phyloP scores from a whole-genome alignment of 2,329 filamentous ascomycete genomes.

The Ramularia endophylla region DNA sequence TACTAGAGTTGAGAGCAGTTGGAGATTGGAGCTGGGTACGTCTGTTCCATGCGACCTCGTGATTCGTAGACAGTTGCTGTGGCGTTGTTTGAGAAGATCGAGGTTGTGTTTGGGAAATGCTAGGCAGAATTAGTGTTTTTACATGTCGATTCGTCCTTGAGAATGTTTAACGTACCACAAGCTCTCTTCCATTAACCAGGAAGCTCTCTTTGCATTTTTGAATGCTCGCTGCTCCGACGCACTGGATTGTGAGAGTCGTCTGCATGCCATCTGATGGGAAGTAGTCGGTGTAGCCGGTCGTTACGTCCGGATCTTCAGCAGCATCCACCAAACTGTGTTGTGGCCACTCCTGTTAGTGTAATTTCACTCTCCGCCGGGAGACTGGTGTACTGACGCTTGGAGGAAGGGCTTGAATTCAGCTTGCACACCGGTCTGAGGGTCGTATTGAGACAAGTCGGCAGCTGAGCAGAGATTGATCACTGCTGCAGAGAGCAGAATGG shows the following conservation, averaged over 20 bases:
- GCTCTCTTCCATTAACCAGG: conserved; percentile 1
- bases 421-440: too few species aligned
- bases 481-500: too few species aligned
- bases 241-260: conserved; percentile 8
- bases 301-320: conserved; percentile 4
- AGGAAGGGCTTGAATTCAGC: not conserved
- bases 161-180: conserved; percentile 4
- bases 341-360: too few species aligned
- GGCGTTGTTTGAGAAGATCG: conserved; percentile 1
- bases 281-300: conserved; percentile 10
- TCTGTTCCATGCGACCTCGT: conserved; percentile 6
- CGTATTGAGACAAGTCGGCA: too few species aligned
- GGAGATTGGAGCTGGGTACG: not conserved
- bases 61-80: conserved; percentile 7
- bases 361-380: too few species aligned
- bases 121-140: not conserved
- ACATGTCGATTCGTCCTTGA: too few species aligned
- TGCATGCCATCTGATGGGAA: conserved; percentile 8
- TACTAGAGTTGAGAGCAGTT: conserved; percentile 12
- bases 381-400: not conserved
- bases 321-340: conserved; percentile 4
- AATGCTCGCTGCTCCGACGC: conserved; percentile 3
- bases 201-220: conserved; percentile 6
- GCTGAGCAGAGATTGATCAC: too few species aligned
- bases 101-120: conserved; percentile 9